phyloP scores from a whole-genome alignment of 305 asterid genomes.

The Andrographis paniculata region DNA sequence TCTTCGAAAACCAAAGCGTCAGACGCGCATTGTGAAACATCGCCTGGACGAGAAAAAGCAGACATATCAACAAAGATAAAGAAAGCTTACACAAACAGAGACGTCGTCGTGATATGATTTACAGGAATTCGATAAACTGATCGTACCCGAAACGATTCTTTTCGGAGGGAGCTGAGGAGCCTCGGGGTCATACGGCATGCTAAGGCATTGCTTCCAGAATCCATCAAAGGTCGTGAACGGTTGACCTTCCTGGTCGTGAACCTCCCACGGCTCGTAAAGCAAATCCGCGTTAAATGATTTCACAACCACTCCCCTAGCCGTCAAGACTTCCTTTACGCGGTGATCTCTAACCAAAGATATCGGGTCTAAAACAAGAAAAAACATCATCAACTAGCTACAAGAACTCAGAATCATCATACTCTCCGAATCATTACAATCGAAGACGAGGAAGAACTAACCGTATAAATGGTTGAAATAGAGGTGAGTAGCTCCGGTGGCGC shows the following conservation, averaged over 20 bases:
- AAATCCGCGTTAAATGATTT: conserved; percentile 83
- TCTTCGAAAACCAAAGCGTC: conserved; percentile 70
- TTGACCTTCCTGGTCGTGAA: conserved; percentile 57
- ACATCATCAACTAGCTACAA: background rate
- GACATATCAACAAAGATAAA: too few species aligned
- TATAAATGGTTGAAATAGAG: conserved; percentile 85
- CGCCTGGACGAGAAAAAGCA: conserved; percentile 26
- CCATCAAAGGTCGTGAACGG: conserved; percentile 64
- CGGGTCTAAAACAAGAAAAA: conserved; percentile 50
- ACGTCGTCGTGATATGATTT: too few species aligned
- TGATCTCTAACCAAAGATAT: conserved; percentile 89
- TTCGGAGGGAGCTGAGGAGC: conserved; percentile 94
- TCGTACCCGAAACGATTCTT: conserved; percentile 21
- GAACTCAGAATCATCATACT: background rate
- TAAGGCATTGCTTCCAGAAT: conserved; percentile 84
- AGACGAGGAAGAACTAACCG: conserved; percentile 43
- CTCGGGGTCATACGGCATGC: conserved; percentile 61
- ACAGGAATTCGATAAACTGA: background rate
- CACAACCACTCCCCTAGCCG: conserved; percentile 61
- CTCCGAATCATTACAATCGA: background rate
- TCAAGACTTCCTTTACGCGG: conserved; percentile 68
- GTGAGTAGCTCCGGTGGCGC: conserved; percentile 75
- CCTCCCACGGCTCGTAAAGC: conserved; percentile 94
- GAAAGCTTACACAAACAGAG: too few species aligned
- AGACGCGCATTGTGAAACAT: conserved; percentile 29